Evolutionary conservation across 768 basidiomycete species (phyloP).

Genomic region (Calocybe indica): DNA sequence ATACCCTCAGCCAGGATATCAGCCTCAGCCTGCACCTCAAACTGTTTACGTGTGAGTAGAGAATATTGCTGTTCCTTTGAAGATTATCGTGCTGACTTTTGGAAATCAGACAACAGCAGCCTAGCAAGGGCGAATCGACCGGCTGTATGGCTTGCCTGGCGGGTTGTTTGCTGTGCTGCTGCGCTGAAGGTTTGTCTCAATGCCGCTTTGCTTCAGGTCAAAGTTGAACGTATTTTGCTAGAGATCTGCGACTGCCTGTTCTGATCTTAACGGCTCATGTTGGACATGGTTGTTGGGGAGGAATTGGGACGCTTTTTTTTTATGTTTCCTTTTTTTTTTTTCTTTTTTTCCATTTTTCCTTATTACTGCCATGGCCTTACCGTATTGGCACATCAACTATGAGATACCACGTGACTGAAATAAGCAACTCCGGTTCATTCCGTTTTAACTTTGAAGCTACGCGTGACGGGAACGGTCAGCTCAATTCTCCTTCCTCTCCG

Average conservation of each 20-base stretch:
- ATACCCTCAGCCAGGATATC: slow-evolving; percentile 50
- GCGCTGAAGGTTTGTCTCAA: slow-evolving; percentile 56
- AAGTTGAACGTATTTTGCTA: slow-evolving; percentile 17
- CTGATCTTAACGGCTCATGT: slow-evolving; percentile 16
- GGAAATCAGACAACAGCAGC: slow-evolving; percentile 44
- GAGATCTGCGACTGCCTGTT: slow-evolving; percentile 76
- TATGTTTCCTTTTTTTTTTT: neutral
- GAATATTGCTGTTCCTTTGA: neutral
- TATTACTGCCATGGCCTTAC: neutral
- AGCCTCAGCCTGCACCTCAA: slow-evolving; percentile 53
- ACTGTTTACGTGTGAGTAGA: slow-evolving; percentile 71
- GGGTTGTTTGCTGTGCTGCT: slow-evolving; percentile 60
- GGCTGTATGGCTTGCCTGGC: slow-evolving; percentile 65
- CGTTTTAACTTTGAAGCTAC: slow-evolving; percentile 30
- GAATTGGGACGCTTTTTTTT: neutral
- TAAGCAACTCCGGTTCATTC: slow-evolving; percentile 41
- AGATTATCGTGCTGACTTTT: neutral
- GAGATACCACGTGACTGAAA: slow-evolving; percentile 23
- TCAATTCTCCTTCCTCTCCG: slow-evolving; percentile 20
- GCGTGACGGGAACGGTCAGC: slow-evolving; percentile 36
- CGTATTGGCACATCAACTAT: slow-evolving; percentile 9
- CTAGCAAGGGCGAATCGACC: slow-evolving; percentile 32
- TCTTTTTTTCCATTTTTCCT: neutral
- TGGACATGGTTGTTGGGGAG: neutral
- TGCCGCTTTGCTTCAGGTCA: neutral